Base-by-base conservation (phyloP, 169 alveolate genomes). In the Amoebophrya sp. region DNA sequence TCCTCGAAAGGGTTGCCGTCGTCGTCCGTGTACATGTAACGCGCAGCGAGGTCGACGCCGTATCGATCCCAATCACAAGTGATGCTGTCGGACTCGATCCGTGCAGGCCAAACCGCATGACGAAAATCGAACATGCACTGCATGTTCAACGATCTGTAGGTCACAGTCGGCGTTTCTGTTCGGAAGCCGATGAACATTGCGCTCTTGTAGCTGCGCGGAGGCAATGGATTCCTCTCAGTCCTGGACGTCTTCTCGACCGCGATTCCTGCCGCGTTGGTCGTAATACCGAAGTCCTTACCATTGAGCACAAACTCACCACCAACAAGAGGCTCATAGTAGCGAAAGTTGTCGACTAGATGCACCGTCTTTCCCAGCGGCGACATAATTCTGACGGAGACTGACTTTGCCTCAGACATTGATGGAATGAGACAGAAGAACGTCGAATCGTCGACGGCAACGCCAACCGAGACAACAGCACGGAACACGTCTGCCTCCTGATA, bases 71-170 rank as follows among this genome's bases (percentile, higher is more conserved):
- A 65, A 36, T 65, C 83, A 26, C 83, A 65, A 36, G 33, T 26
- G 26, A 65, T 65, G 33, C 83, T 1, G 26, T 65, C 83, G 33
- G 83, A 65, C 26, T 65, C 83, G 83, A 65, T 26, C 83, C 2
- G 26, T 0, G 83, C 83, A 29, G 83, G 83, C 33, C 2, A 65
- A 26, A 65, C 33, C 83, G 83, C 83, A 36, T 65, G 83, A 6
- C 83, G 83, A 36, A 65, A 65, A 36, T 65, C 83, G 83, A 65
- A 65, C 83, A 65, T 65, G 83, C 83, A 65, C 83, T 65, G 83
- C 83, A 65, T 65, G 26, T 65, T 65, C 39, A 65, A 36, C 2
- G 83, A 65, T 10, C 83, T 29, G 33, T 65, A 65, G 38, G 83
- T 36, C 3, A 65, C 83, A 36, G 83, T 65, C 33, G 83, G 83